Base-by-base conservation (phyloP, 805 yeast species). In the Myxozyma neglecta region DNA sequence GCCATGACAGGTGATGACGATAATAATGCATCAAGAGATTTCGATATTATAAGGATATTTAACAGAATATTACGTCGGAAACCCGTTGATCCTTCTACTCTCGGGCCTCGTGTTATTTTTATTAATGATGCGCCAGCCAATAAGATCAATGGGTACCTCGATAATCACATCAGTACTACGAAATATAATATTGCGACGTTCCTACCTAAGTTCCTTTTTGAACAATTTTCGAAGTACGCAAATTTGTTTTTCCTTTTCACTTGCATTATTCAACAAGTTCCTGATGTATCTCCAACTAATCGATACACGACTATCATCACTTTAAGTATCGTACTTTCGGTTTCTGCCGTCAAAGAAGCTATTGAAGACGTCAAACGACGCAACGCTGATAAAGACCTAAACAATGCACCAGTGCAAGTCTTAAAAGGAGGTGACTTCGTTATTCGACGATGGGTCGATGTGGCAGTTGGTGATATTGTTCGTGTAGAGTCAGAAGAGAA, bases 211-310 rank as follows among this genome's bases (percentile, higher is more conserved):
- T 94, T 94, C 72, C 76, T 94, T 66, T 90, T 91, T 70, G 99
- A 94, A 77, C 99, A 94, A 75, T 96, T 94, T 75, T 89, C 97
- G 64, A 94, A 93, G 75, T 96, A 94, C 73, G 97, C 99, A 10
- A 94, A 94, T 72, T 78, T 94, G 74, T 94, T 94, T 76, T 94
- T 94, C 74, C 77, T 94, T 56, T 89, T 90, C 77, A 94, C 99
- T 0, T 88, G 97, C 1, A 81, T 84, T 43, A 93, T 94, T 69
- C 99, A 94, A 77, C 99, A 94, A 74, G 98, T 94, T 11, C 99
- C 99, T 3, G 83, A 87, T 66, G 98, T 94, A 3, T 85, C 97
- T 0, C 99, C 99, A 11, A 94, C 98, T 0, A 94, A 94, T 76
- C 78, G 97, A 75, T 94, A 85, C 71, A 94, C 99, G 3, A 94